A percentile compares a stretch with the other conserved stretches of the same genome.
These are phyloP conservation scores for Tetracladium setigerum DNA, from an alignment of 495 filamentous ascomycete genomes.

Conservation along the genomic window DNA sequence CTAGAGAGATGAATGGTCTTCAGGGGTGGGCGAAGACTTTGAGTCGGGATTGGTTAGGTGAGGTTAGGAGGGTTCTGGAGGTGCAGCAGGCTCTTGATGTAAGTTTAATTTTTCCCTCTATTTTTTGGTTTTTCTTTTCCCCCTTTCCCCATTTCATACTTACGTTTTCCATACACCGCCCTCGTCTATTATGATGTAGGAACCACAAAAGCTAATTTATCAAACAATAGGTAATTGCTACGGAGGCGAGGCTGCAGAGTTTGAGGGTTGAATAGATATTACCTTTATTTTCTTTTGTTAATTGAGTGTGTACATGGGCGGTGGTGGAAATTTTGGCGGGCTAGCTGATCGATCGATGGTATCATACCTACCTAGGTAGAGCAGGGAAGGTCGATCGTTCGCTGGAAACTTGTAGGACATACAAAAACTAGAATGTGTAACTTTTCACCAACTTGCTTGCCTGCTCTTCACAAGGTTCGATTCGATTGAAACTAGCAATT, in stretches of 20 bases:
- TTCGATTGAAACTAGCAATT: no score
- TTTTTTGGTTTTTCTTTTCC: background rate
- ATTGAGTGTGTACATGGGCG: background rate
- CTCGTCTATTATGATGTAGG: background rate
- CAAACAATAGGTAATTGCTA: constrained; percentile 47
- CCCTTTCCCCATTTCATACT: background rate
- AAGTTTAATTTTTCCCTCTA: constrained; percentile 29
- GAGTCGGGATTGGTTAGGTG: constrained; percentile 84
- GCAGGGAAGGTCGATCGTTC: no score
- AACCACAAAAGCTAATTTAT: constrained; percentile 7
- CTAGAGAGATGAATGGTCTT: constrained; percentile 89
- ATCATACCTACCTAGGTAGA: no score
- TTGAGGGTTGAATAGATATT: constrained; percentile 42
- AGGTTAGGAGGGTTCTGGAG: constrained; percentile 83
- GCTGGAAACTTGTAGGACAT: background rate
- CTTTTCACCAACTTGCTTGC: no score
- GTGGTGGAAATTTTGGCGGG: background rate
- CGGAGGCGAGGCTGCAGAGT: constrained; percentile 55
- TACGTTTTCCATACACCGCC: no score
- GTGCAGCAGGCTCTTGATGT: constrained; percentile 95
- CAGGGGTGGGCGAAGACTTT: constrained; percentile 90
- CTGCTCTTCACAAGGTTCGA: no score
- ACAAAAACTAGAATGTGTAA: no score
- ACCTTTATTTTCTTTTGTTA: constrained; percentile 17
- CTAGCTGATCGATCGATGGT: no score